Conservation (phyloP, 441 rosid genomes). For the Gossypium schwendimanii region DNA sequence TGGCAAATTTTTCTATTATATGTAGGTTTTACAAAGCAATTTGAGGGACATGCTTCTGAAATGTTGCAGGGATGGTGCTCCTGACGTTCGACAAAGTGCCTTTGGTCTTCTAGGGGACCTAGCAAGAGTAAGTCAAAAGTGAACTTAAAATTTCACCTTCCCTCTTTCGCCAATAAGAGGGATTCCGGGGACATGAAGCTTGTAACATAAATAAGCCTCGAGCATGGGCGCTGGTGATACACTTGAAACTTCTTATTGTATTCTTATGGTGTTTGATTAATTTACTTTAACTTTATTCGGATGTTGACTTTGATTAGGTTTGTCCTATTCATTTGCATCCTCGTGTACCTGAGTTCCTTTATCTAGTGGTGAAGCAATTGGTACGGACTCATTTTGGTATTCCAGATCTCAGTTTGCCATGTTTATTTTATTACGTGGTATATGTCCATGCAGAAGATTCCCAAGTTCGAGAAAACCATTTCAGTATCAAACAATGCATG, state of each 20-base stretch:
- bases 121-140: constrained; percentile 60
- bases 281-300: background rate
- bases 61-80: constrained; percentile 85
- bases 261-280: constrained; percentile 5
- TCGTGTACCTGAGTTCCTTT: constrained; percentile 65
- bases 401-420: constrained; percentile 12
- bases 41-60: constrained; percentile 83
- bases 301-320: constrained; percentile 35
- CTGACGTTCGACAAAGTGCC: constrained; percentile 93
- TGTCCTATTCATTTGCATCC: constrained; percentile 76
- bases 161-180: background rate
- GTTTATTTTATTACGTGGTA: background rate
- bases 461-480: constrained; percentile 60
- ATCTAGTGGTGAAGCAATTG: constrained; percentile 83
- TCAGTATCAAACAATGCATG: constrained; percentile 98
- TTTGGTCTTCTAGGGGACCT: constrained; percentile 98
- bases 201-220: background rate
- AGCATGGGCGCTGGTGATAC: background rate
- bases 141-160: background rate
- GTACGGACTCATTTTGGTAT: constrained; percentile 34
- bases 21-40: constrained; percentile 74
- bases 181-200: background rate
- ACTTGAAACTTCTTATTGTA: constrained; percentile 10
- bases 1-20: background rate
- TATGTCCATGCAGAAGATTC: constrained; percentile 44